Base-by-base conservation (phyloP, 148 eudicot genomes). In the Limonium bicolor region DNA sequence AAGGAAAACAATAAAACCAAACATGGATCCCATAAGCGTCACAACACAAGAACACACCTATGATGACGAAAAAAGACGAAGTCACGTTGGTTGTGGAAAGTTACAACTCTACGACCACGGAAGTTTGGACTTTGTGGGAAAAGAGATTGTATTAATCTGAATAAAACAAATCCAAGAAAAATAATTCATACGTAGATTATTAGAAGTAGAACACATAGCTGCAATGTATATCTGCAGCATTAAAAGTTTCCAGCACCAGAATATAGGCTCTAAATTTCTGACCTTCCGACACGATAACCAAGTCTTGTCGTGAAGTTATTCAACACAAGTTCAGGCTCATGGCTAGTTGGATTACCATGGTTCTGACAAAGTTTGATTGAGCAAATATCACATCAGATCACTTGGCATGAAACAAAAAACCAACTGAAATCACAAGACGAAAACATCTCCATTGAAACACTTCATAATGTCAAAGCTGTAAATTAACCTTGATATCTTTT, bases 61-160 rank as follows among this genome's bases (percentile, higher is more conserved):
- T 90, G 97, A 67, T 90, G 97, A 36, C 97, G 93, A 62, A 90
- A 84, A 72, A 90, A 90, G 51, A 90, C 77, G 46, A 74, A 90
- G 59, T 90, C 97, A 23, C 97, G 76, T 51, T 90, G 97, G 65
- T 84, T 84, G 63, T 90, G 97, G 56, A 90, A 90, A 44, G 97
- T 84, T 29, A 80, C 97, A 41, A 84, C 97, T 50, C 97, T 68
- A 33, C 97, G 79, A 15, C 97, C 97, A 27, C 76, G 84, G 27
- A 90, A 90, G 64, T 84, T 73, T 28, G 97, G 95, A 50, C 67
- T 73, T 72, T 84, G 95, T 4, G 95, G 95, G 59, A 90, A 90
- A 25, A 90, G 68, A 43, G 97, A 77, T 46, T 90, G 95, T 52
- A 90, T 68, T 64, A 90, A 37, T 70, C 97, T 90, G 55, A 7